Conservation (phyloP, 192 early-diverging fungal genomes). For the Chytriomyces sp. region DNA sequence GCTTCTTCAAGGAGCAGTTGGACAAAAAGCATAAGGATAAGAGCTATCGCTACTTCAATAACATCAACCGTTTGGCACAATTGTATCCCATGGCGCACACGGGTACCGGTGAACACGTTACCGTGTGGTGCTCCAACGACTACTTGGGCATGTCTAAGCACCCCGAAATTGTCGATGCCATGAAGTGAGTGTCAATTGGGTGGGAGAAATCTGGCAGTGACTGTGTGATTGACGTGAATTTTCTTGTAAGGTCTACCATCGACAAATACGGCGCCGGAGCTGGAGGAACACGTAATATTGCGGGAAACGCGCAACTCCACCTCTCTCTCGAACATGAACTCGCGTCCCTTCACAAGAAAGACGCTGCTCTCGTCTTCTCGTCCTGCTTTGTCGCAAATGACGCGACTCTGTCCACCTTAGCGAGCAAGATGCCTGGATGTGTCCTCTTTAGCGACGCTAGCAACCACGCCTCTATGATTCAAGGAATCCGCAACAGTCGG, state of each 20-base stretch:
- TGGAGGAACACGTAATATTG: slow-evolving; percentile 99
- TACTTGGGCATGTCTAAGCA: slow-evolving; percentile 96
- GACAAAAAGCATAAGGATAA: slow-evolving; percentile 97
- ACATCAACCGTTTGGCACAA: slow-evolving; percentile 96
- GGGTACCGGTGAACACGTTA: slow-evolving; percentile 81
- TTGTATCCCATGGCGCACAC: slow-evolving; percentile 95
- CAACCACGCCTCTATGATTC: slow-evolving; percentile 99
- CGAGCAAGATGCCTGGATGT: slow-evolving; percentile 83
- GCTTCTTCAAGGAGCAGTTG: slow-evolving; percentile 78
- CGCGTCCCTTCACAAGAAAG: slow-evolving; percentile 87
- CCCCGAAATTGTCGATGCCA: slow-evolving; percentile 79
- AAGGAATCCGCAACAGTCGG: slow-evolving; percentile 88
- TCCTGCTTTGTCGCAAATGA: slow-evolving; percentile 98
- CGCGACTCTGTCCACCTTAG: slow-evolving; percentile 85
- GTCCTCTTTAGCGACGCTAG: slow-evolving; percentile 89
- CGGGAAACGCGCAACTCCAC: slow-evolving; percentile 96
- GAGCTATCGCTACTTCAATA: slow-evolving; percentile 99
- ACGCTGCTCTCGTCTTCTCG: slow-evolving; percentile 86
- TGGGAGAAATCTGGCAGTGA: no score
- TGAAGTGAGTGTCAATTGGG: slow-evolving; percentile 75
- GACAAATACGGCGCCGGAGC: slow-evolving; percentile 98
- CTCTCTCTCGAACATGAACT: slow-evolving; percentile 88
- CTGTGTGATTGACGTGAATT: no score
- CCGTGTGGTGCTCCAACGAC: slow-evolving; percentile 99
- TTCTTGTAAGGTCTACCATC: slow-evolving; percentile 63